These are phyloP conservation scores for slime mould (Dictyostelium discoideum) DNA, from an alignment of 78 protist species.

Conservation along the genomic window DNA sequence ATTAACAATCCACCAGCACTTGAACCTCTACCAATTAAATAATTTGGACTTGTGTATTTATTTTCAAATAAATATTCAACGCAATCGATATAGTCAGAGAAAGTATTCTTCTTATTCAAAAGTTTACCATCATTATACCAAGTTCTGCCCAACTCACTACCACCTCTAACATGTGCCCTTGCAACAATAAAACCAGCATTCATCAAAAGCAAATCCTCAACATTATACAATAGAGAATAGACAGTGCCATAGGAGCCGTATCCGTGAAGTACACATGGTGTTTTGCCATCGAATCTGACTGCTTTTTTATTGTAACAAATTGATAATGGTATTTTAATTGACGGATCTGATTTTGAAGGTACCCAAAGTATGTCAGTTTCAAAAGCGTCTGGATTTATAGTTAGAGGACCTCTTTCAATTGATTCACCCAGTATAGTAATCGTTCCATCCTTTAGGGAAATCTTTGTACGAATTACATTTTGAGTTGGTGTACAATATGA, in stretches of 20 bases:
- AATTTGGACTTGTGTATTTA: constrained; percentile 6
- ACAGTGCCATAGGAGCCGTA: constrained; percentile 81
- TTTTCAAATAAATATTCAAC: constrained; percentile 34
- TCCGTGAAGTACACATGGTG: constrained; percentile 66
- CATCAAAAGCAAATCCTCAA: constrained; percentile 36
- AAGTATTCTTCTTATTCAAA: constrained; percentile 39
- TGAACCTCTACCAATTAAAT: constrained; percentile 55
- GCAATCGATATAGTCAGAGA: constrained; percentile 74
- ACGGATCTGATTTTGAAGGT: neutral
- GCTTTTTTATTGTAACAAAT: constrained; percentile 22
- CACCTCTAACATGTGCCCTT: constrained; percentile 80
- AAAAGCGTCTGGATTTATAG: neutral
- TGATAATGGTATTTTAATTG: constrained; percentile 52
- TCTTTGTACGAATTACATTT: neutral
- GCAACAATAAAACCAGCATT: constrained; percentile 60
- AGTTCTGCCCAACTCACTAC: constrained; percentile 65
- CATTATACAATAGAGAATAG: neutral
- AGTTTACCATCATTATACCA: constrained; percentile 77
- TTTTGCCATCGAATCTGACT: neutral
- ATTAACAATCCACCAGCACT: constrained; percentile 83
- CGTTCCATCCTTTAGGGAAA: constrained; percentile 18
- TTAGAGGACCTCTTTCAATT: constrained; percentile 15
- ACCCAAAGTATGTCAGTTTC: constrained; percentile 31
- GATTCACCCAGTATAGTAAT: neutral
- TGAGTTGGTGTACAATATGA: neutral